Conservation (phyloP, 2,329 filamentous ascomycete genomes). For the Zalaria sp. region DNA sequence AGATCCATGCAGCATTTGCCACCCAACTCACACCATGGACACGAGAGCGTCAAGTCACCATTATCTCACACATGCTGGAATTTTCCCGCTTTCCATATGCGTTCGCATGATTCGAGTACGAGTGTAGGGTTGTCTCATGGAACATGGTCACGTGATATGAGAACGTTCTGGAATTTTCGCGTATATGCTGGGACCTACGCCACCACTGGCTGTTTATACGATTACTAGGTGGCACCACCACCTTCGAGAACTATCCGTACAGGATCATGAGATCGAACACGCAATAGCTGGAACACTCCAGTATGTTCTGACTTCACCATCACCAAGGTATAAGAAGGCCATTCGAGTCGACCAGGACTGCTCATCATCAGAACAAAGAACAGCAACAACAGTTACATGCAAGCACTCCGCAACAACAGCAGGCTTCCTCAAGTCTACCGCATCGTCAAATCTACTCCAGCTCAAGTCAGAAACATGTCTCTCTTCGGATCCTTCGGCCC, state of each 20-base stretch:
- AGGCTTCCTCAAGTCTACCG: conserved; percentile 16
- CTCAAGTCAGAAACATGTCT: conserved; percentile 19
- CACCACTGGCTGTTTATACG: conserved; percentile 9
- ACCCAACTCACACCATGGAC: too few relatives aligned
- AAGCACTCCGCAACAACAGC: conserved; percentile 11
- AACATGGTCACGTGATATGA: neutral
- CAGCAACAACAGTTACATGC: conserved; percentile 12
- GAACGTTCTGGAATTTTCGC: conserved; percentile 6
- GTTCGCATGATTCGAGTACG: too few relatives aligned
- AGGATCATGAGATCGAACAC: neutral
- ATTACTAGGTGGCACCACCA: too few relatives aligned
- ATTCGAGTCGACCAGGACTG: neutral
- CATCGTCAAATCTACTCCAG: conserved; percentile 11
- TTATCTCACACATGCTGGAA: too few relatives aligned
- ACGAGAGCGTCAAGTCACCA: too few relatives aligned
- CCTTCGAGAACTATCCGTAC: too few relatives aligned
- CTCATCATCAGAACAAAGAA: conserved; percentile 13
- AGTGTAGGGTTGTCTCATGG: too few relatives aligned
- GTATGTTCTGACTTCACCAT: neutral
- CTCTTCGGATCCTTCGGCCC: conserved; percentile 15
- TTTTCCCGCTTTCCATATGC: too few relatives aligned
- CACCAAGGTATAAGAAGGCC: neutral
- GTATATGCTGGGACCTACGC: conserved; percentile 21
- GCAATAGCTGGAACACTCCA: conserved; percentile 2
- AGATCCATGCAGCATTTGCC: too few relatives aligned